A percentile compares a stretch with the other conserved stretches of the same genome.
Conservation (phyloP, 306 rosid genomes). For the Cyamopsis tetragonoloba region DNA sequence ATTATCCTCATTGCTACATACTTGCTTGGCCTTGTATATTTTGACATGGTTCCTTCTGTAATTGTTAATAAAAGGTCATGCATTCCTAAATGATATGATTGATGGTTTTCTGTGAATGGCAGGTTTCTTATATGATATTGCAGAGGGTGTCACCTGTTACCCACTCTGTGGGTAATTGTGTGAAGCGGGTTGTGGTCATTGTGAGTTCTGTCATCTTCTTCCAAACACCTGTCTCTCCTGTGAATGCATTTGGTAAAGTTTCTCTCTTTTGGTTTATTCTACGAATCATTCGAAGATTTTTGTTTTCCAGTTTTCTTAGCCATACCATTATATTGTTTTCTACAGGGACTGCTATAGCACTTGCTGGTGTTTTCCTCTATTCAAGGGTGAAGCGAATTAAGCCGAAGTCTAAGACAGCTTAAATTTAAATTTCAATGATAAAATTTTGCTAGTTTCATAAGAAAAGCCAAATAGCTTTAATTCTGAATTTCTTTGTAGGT, state of each 20-base stretch:
- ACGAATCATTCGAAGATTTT: not conserved
- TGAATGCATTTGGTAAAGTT: slow-evolving; percentile 75
- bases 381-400: slow-evolving; percentile 91
- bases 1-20: not conserved
- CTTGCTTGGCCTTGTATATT: not conserved
- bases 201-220: slow-evolving; percentile 98
- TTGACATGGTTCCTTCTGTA: slow-evolving; percentile 1
- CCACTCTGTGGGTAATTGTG: slow-evolving; percentile 96
- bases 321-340: not conserved
- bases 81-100: not conserved
- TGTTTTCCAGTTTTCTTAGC: slow-evolving; percentile 1
- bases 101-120: slow-evolving; percentile 32
- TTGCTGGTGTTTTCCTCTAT: slow-evolving; percentile 90
- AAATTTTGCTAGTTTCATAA: slow-evolving; percentile 33
- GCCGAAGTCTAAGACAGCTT: slow-evolving; percentile 78
- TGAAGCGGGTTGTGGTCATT: slow-evolving; percentile 98
- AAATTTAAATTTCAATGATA: slow-evolving; percentile 39
- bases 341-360: slow-evolving; percentile 87
- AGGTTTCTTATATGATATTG: slow-evolving; percentile 99
- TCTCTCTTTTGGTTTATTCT: slow-evolving; percentile 21
- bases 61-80: not conserved
- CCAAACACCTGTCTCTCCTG: slow-evolving; percentile 74
- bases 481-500: slow-evolving; percentile 45
- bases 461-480: slow-evolving; percentile 19
- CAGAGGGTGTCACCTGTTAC: slow-evolving; percentile 99